Evolutionary conservation across 192 early-diverging fungal species (phyloP), one percentile per base, ranked within the genome.

Genomic region (Rhizophagus sp.): DNA sequence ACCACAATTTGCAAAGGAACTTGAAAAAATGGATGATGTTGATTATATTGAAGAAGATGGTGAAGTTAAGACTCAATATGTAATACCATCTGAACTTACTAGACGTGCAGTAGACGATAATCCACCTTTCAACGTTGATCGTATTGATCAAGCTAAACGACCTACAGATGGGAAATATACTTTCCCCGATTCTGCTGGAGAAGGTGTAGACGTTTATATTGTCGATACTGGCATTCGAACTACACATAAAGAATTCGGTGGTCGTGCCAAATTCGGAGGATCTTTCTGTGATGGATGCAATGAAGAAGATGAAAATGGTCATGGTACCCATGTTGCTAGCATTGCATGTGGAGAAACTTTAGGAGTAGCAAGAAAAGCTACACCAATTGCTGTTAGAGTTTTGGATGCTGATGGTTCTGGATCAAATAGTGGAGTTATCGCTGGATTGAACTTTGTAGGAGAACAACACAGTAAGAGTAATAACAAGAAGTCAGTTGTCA

Each of bases 191-290:
- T 80, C 72, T 6, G 81, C 82, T 30, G 85, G 85, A n/a, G 34
- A 80, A 33, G 82, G 79, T 71, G 82, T 81, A 13, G 81, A 82
- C 33, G 79, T 86, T 57, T 86, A 81, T 50, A 39, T 86, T 2
- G 79, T 86, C 41, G 85, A 86, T 88, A 98, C 97, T 64, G 98
- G 98, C 68, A 90, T 97, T 74, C 89, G 90, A 79, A 83, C 92
- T 72, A 83, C 89, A 4, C 97, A 98, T 79, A 88, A 90, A 12
- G 97, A 99, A 78, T 98, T 99, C 83, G 91, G 94, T 70, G 96
- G 95, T 74, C 93, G 98, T 79, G 98, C 98, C 62, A 78, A 79
- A 64, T 96, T 94, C 91, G 95, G 95, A 49, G 87, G 83, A 49
- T 94, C 95, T 8, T 89, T 97, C 77, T 92, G 95, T 24, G 79